phyloP scores from a whole-genome alignment of 2,329 filamentous ascomycete species.

The Hysterium pulicare region DNA sequence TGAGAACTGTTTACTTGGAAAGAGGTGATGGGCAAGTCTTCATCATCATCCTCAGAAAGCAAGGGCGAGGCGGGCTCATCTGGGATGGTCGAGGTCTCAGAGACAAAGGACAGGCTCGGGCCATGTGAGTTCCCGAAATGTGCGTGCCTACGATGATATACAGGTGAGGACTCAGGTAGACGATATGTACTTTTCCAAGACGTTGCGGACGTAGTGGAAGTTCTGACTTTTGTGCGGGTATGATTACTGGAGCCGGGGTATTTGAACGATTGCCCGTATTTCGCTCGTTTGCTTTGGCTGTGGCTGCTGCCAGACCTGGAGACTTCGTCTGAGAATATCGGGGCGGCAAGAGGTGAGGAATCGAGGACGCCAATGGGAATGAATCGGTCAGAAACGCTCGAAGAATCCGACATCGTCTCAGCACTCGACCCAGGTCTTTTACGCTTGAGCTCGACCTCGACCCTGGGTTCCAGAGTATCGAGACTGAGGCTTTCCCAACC shows the following conservation, averaged over 20 bases:
- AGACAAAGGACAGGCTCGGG: constrained; percentile 76
- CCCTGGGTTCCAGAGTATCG: constrained; percentile 78
- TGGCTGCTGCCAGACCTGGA: constrained; percentile 55
- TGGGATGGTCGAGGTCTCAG: constrained; percentile 65
- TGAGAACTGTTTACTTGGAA: constrained; percentile 60
- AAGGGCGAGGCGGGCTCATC: constrained; percentile 59
- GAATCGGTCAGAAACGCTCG: constrained; percentile 73
- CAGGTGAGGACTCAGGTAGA: constrained; percentile 81
- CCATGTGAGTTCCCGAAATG: constrained; percentile 68
- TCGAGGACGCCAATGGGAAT: constrained; percentile 67
- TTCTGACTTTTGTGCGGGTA: constrained; percentile 67
- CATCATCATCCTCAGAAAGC: constrained; percentile 75
- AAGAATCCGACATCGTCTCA: constrained; percentile 81
- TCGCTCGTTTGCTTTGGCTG: constrained; percentile 36
- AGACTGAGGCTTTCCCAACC: constrained; percentile 89
- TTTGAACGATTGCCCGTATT: constrained; percentile 27
- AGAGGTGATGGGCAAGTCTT: constrained; percentile 72
- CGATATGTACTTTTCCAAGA: constrained; percentile 76
- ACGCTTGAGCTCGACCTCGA: constrained; percentile 74
- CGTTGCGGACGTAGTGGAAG: constrained; percentile 54
- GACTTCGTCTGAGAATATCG: constrained; percentile 81
- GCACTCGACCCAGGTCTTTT: constrained; percentile 63
- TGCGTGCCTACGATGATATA: constrained; percentile 70
- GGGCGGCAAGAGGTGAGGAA: constrained; percentile 79
- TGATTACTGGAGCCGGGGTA: constrained; percentile 48